Evolutionary conservation across 176 grass and related monocot species (phyloP), one percentile per base, ranked within the genome.

Genomic region (Oryza coarctata): DNA sequence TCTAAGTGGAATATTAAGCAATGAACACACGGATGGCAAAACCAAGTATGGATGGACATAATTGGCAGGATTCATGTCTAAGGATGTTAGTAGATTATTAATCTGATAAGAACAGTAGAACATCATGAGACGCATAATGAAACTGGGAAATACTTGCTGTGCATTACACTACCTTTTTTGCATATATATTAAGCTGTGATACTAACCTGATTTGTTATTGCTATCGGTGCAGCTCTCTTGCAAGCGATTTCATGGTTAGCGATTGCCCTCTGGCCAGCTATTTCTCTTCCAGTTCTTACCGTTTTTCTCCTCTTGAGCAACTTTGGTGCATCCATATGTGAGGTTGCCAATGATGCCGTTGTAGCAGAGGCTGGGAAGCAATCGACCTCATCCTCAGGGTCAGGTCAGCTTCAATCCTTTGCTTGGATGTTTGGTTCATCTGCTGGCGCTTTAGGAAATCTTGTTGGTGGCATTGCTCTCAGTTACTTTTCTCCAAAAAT

Each of bases 341-440:
- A 99, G 89, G 96, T 99, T 76, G 96, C 96, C 36, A 99, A 99
- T 86, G 96, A 95, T 82, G 96, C 96, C 80, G 94, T 99, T 66
- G 93, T 99, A 43, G 91, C 87, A 0, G 96, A 99, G 70, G 89
- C 87, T 9, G 93, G 85, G 80, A 99, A 99, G 86, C 78, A 85
- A 68, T 44, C 25, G 2, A 63, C 78, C 27, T 83, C 87, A 55
- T 89, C 82, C 52, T 87, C 86, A 18, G 86, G 60, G 58, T 90
- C 88, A 20, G 91, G 89, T 31, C 89, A 93, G 63, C 91, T 99
- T 66, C 96, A 99, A 67, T 99, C 96, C 18, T 99, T 99, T 75
- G 93, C 93, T 63, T 92, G 91, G 85, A 99, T 93, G 92, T 86
- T 90, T 55, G 88, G 81, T 17, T 93, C 93, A 39, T 90, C 89